These are phyloP conservation scores for Myriosclerotinia curreyana DNA, from an alignment of 2,329 filamentous ascomycete genomes.

Conservation along the genomic window DNA sequence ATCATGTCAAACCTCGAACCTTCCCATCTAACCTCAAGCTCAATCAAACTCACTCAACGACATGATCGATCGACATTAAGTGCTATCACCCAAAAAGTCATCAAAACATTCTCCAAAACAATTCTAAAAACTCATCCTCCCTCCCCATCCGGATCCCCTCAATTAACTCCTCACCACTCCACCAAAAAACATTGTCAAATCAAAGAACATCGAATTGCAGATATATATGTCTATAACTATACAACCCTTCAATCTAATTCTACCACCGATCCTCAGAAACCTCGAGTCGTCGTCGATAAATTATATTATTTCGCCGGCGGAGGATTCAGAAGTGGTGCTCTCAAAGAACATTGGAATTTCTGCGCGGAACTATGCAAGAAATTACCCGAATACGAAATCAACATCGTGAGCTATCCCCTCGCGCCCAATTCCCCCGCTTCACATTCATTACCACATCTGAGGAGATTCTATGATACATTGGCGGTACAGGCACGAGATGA, in stretches of 20 bases:
- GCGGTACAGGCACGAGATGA: not conserved
- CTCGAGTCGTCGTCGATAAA: not conserved
- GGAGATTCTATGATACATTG: not conserved
- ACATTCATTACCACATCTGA: not conserved
- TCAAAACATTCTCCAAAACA: conserved; percentile 5
- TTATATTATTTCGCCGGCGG: conserved; percentile 12
- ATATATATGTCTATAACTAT: conserved; percentile 3
- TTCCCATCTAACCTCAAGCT: not conserved
- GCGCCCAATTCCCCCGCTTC: not conserved
- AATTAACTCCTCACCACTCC: conserved; percentile 3
- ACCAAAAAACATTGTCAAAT: conserved; percentile 3
- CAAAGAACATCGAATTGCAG: conserved; percentile 2
- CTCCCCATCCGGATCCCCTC: not conserved
- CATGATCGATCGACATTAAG: conserved; percentile 5
- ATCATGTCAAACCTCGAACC: conserved; percentile 5
- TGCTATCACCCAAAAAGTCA: not conserved
- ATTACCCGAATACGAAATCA: not conserved
- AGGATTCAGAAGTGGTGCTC: not conserved
- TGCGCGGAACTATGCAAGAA: not conserved
- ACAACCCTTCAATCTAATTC: not conserved
- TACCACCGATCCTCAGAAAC: not conserved
- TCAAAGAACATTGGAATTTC: conserved; percentile 5
- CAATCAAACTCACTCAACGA: conserved; percentile 16
- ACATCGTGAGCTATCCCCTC: not conserved
- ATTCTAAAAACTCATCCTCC: conserved; percentile 11